A percentile compares a stretch with the other conserved stretches of the same genome.
Evolutionary conservation across 2,329 filamentous ascomycete species (phyloP).

Genomic region (Phialophora macrospora): DNA sequence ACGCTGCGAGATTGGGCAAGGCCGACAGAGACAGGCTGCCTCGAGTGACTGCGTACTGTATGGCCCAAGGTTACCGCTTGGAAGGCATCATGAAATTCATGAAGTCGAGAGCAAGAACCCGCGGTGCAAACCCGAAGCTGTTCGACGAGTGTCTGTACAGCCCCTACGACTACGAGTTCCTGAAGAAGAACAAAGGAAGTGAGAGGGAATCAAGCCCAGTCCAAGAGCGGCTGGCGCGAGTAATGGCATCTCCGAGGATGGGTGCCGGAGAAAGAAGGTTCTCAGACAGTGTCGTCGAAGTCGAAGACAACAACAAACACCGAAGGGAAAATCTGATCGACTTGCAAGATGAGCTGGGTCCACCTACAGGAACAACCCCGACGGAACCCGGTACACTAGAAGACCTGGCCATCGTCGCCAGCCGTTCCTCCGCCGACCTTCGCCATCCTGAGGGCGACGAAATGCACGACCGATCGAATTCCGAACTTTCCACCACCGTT

Average conservation of each 20-base stretch:
- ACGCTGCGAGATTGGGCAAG: constrained; percentile 90
- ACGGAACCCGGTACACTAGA: constrained; percentile 32
- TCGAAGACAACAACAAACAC: constrained; percentile 63
- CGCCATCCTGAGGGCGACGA: constrained; percentile 37
- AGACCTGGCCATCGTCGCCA: constrained; percentile 25
- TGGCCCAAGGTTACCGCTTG: constrained; percentile 87
- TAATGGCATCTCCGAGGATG: constrained; percentile 34
- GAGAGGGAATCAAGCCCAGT: constrained; percentile 35
- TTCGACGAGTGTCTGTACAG: constrained; percentile 99
- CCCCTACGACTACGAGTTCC: constrained; percentile 77
- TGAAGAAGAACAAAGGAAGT: constrained; percentile 45
- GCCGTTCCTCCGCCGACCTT: constrained; percentile 30
- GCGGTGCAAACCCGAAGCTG: constrained; percentile 82
- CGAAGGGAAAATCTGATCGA: constrained; percentile 68
- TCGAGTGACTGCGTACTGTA: constrained; percentile 94
- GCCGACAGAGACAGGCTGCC: constrained; percentile 86
- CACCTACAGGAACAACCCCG: constrained; percentile 33
- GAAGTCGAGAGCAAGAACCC: constrained; percentile 77
- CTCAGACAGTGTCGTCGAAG: constrained; percentile 72
- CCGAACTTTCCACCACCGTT: constrained; percentile 81
- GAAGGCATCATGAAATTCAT: constrained; percentile 88
- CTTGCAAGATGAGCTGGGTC: constrained; percentile 55
- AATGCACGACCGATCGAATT: constrained; percentile 47
- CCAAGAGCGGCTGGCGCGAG: constrained; percentile 34
- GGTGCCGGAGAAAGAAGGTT: constrained; percentile 39